Evolutionary conservation across 2,329 filamentous ascomycete species (phyloP).

Genomic region (Penicillium brasilianum): DNA sequence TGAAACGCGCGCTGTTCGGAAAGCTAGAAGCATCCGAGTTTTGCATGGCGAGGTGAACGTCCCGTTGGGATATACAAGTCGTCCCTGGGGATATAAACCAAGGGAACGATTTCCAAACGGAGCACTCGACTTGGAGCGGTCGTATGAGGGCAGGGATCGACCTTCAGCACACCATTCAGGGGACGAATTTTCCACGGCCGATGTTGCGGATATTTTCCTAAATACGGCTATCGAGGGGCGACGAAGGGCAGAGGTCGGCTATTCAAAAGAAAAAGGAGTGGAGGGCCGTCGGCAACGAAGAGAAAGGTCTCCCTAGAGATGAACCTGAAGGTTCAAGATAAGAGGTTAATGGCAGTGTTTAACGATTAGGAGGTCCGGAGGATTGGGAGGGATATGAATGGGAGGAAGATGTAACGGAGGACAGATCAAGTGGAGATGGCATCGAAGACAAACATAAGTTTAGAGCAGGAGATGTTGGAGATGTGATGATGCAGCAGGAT

Average conservation of each 20-base stretch:
- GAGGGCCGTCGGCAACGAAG: constrained; percentile 30
- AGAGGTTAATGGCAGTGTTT: constrained; percentile 42
- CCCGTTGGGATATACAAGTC: constrained; percentile 5
- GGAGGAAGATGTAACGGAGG: constrained; percentile 9
- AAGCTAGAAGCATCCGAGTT: constrained; percentile 72
- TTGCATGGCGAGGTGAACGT: constrained; percentile 75
- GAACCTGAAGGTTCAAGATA: constrained; percentile 34
- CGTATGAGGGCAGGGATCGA: constrained; percentile 18
- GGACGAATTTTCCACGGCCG: constrained; percentile 7
- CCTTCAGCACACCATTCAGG: constrained; percentile 51
- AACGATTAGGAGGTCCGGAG: constrained; percentile 5
- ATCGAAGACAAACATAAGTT: background rate
- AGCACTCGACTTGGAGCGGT: background rate
- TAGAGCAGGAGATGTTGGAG: background rate
- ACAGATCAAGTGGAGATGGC: background rate
- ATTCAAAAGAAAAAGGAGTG: constrained; percentile 21
- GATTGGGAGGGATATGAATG: constrained; percentile 1
- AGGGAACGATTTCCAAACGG: background rate
- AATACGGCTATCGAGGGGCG: background rate
- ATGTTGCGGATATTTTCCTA: background rate
- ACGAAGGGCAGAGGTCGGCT: constrained; percentile 7
- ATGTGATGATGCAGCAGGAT: constrained; percentile 10
- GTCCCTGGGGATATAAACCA: background rate
- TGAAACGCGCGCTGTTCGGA: constrained; percentile 65
- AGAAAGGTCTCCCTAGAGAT: constrained; percentile 35